phyloP scores from a whole-genome alignment of 441 rosid genomes.

The Populus hybrid region DNA sequence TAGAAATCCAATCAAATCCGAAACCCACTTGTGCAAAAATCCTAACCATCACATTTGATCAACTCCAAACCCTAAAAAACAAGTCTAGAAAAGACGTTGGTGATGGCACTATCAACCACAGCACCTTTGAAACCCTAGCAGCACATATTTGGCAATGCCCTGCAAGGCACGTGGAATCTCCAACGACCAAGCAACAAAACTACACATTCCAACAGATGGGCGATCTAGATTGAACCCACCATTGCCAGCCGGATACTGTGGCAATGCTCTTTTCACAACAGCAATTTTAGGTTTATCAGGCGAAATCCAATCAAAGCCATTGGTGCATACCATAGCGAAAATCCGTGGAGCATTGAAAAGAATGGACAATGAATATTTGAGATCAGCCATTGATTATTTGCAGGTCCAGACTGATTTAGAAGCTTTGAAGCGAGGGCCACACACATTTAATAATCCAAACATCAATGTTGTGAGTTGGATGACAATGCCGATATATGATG shows the following conservation, averaged over 20 bases:
- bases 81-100: neutral
- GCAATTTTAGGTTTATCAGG: neutral
- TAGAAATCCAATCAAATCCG: neutral
- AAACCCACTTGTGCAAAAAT: neutral
- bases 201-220: conserved; percentile 5
- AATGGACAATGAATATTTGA: conserved; percentile 6
- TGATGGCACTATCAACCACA: neutral
- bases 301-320: neutral
- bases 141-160: conserved; percentile 18
- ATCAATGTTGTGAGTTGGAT: neutral
- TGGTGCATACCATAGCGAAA: neutral
- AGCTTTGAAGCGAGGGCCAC: neutral
- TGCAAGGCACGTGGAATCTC: conserved; percentile 4
- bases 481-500: neutral
- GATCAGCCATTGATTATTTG: conserved; percentile 13
- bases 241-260: conserved; percentile 13
- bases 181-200: conserved; percentile 4
- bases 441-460: neutral
- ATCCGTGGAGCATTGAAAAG: conserved; percentile 6
- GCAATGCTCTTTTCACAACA: conserved; percentile 2
- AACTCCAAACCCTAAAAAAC: neutral
- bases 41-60: conserved; percentile 3
- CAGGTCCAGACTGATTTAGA: neutral
- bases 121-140: conserved; percentile 5
- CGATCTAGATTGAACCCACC: conserved; percentile 12